Conservation (phyloP, 1,284 basidiomycete genomes). For the Apiotrichum gamsii region DNA sequence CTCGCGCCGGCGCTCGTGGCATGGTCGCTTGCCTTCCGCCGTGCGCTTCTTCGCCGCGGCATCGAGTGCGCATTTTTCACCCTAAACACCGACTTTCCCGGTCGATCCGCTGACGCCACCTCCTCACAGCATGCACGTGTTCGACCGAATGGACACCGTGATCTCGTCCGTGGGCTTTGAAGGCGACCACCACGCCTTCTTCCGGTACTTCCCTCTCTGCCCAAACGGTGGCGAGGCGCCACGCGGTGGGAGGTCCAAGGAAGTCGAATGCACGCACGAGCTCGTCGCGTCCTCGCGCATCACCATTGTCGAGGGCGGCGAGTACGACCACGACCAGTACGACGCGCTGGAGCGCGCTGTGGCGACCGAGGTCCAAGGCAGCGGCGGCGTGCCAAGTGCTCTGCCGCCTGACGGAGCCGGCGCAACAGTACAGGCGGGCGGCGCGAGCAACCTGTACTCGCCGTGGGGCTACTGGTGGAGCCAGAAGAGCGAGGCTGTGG, state of each 20-base stretch:
- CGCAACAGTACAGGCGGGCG: too few relatives aligned
- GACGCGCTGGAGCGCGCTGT: slow-evolving; percentile 4
- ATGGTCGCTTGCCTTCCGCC: neutral
- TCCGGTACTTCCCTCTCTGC: slow-evolving; percentile 12
- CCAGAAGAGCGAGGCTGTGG: neutral
- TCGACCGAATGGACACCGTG: slow-evolving; percentile 9
- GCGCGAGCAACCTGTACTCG: slow-evolving; percentile 10
- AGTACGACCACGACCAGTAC: slow-evolving; percentile 7
- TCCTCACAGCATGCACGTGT: slow-evolving; percentile 11
- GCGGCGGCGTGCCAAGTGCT: too few relatives aligned
- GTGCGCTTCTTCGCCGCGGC: slow-evolving; percentile 5
- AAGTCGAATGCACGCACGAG: slow-evolving; percentile 4
- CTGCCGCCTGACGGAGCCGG: too few relatives aligned
- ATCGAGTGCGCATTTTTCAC: slow-evolving; percentile 11
- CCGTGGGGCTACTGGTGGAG: slow-evolving; percentile 25
- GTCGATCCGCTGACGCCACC: too few relatives aligned
- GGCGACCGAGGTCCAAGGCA: slow-evolving; percentile 9
- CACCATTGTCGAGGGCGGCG: slow-evolving; percentile 13
- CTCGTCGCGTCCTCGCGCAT: slow-evolving; percentile 10
- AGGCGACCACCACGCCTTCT: slow-evolving; percentile 4
- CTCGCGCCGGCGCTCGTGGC: neutral
- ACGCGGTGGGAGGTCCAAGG: neutral
- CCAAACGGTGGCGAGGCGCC: neutral
- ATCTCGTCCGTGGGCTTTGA: slow-evolving; percentile 13
- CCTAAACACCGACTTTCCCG: too few relatives aligned